Evolutionary conservation across 1,284 basidiomycete genomes (phyloP), one percentile per base, ranked within the genome.

Genomic region (Trametes polyzona): DNA sequence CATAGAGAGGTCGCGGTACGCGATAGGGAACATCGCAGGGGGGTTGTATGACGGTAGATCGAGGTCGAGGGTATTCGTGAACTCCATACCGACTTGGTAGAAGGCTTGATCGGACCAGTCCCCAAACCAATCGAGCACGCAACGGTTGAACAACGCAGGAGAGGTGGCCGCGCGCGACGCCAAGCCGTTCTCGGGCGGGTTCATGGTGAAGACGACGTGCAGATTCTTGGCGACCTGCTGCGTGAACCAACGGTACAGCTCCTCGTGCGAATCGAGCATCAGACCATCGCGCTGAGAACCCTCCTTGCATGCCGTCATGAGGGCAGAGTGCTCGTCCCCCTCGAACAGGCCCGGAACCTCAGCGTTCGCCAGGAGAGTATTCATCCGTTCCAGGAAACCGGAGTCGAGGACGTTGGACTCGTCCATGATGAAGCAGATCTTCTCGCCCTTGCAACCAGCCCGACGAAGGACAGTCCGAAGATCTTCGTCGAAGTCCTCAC

Each of bases 391-490:
- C 59, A 99, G 78, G 81, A 99, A 98, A 54, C 97, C 97, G 5
- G 97, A 95, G 72, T 99, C 96, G 35, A 98, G 88, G 26, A 99
- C 96, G 69, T 99, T 99, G 1, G 95, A 97, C 73, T 99, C 97
- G 73, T 99, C 97, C 96, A 99, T 98, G 74, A 99, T 98, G 82
- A 99, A 99, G 71, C 95, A 98, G 37, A 99, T 92, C 76, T 98
- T 98, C 75, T 99, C 97, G 65, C 95, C 96, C 71, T 98, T 98
- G 78, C 95, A 97, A 6, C 97, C 98, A 0, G 96, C 83, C 26
- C 97, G 88, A 35, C 96, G 90, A 29, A 99, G 86, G 1, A 99
- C 94, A 0, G 88, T 92, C 27, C 97, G 87, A 43, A 99, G 81
- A 71, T 99, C 97, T 63, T 99, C 96, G 67, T 99, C 97, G 68